These are phyloP conservation scores for Fusarium dlaminii DNA, from an alignment of 2,329 filamentous ascomycete genomes.

Conservation along the genomic window DNA sequence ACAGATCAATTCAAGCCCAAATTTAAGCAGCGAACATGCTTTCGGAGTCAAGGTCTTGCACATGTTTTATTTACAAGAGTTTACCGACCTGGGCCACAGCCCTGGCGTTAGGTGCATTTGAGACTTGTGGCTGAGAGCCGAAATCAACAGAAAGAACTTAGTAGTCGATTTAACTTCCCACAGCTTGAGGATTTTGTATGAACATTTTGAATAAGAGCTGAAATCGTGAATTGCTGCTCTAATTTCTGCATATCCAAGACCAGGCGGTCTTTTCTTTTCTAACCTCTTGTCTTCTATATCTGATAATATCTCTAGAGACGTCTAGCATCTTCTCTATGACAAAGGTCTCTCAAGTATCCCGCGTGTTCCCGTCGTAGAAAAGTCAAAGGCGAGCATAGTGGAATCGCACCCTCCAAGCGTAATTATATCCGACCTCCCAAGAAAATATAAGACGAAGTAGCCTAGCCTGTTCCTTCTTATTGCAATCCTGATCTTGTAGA, in stretches of 20 bases:
- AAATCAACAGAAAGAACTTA: too few species aligned
- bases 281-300: not conserved
- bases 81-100: accelerated
- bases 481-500: too few species aligned
- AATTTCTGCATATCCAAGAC: not conserved
- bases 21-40: not conserved
- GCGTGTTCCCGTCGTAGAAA: too few species aligned
- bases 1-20: accelerated
- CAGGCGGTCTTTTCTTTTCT: accelerated
- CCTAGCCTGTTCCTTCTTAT: too few species aligned
- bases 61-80: accelerated
- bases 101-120: not conserved
- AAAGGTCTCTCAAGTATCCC: too few species aligned
- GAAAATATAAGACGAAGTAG: too few species aligned
- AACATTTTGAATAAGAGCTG: accelerated
- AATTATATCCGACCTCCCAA: too few species aligned
- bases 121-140: too few species aligned
- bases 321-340: not conserved
- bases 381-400: too few species aligned
- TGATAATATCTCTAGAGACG: too few species aligned
- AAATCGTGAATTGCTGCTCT: accelerated
- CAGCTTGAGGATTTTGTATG: too few species aligned
- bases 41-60: not conserved
- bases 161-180: accelerated
- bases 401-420: too few species aligned